These are phyloP conservation scores for Anthostomella pinea DNA, from an alignment of 2,329 filamentous ascomycete genomes.

Conservation along the genomic window DNA sequence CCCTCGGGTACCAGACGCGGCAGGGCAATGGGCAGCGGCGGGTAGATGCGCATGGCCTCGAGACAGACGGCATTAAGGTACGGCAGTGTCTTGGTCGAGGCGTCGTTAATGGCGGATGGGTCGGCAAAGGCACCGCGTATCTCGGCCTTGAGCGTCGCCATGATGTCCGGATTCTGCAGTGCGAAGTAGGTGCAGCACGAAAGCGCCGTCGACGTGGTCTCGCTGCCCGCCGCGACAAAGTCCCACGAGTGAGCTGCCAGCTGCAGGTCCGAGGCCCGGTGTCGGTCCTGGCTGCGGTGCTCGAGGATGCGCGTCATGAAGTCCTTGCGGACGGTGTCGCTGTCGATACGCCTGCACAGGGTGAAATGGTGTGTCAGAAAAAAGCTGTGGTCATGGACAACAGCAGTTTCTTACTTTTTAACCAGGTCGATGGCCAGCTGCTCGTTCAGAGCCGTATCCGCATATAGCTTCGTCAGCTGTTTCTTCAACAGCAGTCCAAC, in stretches of 20 bases:
- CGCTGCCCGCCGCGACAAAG: conserved; percentile 24
- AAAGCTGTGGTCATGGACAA: background rate
- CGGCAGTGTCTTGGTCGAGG: conserved; percentile 4
- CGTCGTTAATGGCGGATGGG: conserved; percentile 13
- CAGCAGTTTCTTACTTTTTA: conserved; percentile 13
- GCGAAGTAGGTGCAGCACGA: conserved; percentile 15
- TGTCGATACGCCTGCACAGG: conserved; percentile 13
- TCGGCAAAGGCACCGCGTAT: conserved; percentile 12
- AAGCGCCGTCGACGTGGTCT: conserved; percentile 17
- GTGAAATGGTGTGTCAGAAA: conserved; percentile 1
- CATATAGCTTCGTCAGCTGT: conserved; percentile 11
- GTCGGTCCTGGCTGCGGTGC: conserved; percentile 13
- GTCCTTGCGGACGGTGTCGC: conserved; percentile 16
- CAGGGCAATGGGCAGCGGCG: conserved; percentile 14
- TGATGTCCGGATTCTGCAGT: conserved; percentile 8
- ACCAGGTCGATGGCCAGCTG: conserved; percentile 16
- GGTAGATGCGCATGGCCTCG: conserved; percentile 18
- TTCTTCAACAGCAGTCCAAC: conserved; percentile 7
- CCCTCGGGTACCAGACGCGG: conserved; percentile 14
- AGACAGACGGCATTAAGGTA: conserved; percentile 15
- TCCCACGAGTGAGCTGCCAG: conserved; percentile 27
- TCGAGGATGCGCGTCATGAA: conserved; percentile 25
- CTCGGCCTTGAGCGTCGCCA: conserved; percentile 11
- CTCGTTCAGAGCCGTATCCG: conserved; percentile 17
- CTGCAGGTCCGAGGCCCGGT: conserved; percentile 20